Base-by-base conservation (phyloP, 2,329 filamentous ascomycete genomes). In the Saccharata proteae region DNA sequence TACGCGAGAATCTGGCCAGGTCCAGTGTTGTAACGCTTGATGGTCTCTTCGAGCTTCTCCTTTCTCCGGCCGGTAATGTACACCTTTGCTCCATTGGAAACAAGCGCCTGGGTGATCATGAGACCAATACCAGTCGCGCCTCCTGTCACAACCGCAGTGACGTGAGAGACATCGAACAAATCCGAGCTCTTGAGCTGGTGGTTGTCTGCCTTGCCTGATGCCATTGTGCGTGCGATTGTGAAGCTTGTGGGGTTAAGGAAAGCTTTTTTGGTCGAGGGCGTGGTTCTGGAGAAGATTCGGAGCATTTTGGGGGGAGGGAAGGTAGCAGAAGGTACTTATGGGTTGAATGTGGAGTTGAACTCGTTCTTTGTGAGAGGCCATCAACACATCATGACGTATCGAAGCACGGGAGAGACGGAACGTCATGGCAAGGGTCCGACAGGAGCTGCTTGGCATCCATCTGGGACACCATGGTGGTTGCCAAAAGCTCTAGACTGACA, bases 1-100 rank as follows among this genome's bases (percentile, higher is more conserved):
- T 51, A 54, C 43, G 62, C 53, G 12, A 67, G 51, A 24, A 69
- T 63, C 34, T 57, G 55, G 6, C 69, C 67, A 2, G 62, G 55
- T 0, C 57, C 58, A 3, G 48, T 51, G 28, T 53, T 51, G 44
- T 69, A 65, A 5, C 58, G 52, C 39, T 69, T 57, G 9, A 64
- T 51, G 0, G 62, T 59, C 37, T 53, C 47, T 32, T 59, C 46
- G 30, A 61, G 43, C 10, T 43, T 42, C 29, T 47, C 48, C 26
- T 46, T 48, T 40, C 43, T 45, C 31, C 51, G 41, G 12, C 45
- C 49, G 14, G 47, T 54, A 29, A 55, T 55, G 32, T 56, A 55
- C 2, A 54, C 51, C 20, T 36, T 55, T 3, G 52, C 52, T 17
- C 52, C 52, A 30, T 56, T 56, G 12, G 45, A 31, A 5, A 49